phyloP scores from a whole-genome alignment of 225 moss, liverwort and hornwort genomes.

The Antitrichia curtipendula region DNA sequence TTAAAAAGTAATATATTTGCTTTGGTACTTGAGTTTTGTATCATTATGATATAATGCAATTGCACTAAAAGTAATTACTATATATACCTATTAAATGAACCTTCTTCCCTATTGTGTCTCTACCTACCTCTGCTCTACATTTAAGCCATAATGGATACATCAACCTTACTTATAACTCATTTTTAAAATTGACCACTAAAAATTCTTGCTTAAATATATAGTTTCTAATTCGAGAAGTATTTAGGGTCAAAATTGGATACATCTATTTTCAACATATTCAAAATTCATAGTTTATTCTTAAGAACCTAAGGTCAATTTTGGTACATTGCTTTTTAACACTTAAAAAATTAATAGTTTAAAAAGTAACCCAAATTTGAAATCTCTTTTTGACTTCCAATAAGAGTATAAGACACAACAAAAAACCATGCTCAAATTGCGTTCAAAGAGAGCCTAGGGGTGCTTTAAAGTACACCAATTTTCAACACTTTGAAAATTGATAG shows the following conservation, averaged over 20 bases:
- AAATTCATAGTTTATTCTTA: neutral
- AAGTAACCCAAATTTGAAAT: neutral
- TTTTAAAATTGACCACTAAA: neutral
- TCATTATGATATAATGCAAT: neutral
- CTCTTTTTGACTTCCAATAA: neutral
- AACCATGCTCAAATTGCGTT: neutral
- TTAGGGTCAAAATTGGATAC: neutral
- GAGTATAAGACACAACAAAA: too few relatives aligned
- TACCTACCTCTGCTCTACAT: rapidly evolving
- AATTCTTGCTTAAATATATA: neutral
- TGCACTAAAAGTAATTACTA: neutral
- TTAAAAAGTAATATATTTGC: neutral
- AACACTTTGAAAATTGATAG: neutral
- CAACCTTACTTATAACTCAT: neutral
- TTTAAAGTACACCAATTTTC: neutral
- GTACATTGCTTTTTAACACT: neutral
- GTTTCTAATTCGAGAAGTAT: neutral
- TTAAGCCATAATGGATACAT: neutral
- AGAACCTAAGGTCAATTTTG: neutral
- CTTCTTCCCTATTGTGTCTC: neutral
- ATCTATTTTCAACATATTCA: neutral
- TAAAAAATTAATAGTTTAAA: neutral
- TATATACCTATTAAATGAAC: neutral
- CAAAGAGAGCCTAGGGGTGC: rapidly evolving
- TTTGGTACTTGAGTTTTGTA: neutral